Conservation (phyloP, 805 yeast species). For the Sugiyamaella qingdaonensis region DNA sequence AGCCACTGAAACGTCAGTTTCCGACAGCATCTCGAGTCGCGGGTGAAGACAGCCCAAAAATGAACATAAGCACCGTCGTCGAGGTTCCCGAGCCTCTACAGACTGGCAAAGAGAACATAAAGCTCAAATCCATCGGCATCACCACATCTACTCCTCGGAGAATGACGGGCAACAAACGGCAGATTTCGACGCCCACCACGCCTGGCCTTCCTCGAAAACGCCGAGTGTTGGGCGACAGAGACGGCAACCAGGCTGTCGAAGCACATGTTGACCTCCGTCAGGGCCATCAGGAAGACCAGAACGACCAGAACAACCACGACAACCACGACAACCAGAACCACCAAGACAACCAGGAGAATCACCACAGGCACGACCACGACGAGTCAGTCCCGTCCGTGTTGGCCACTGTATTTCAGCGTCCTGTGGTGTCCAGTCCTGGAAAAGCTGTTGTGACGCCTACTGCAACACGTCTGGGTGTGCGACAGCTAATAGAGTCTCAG, state of each 20-base stretch:
- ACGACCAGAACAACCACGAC: not conserved
- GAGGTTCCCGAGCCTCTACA: not conserved
- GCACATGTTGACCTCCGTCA: not conserved
- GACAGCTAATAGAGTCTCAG: not conserved
- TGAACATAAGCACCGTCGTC: not conserved
- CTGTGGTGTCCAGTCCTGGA: not conserved
- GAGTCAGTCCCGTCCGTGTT: too few species aligned
- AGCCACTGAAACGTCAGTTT: conserved; percentile 13
- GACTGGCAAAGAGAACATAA: conserved; percentile 1
- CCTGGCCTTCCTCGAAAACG: not conserved
- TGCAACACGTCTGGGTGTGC: not conserved
- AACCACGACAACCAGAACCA: not conserved
- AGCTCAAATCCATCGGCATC: not conserved
- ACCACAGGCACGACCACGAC: not conserved
- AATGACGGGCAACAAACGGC: not conserved
- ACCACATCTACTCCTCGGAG: not conserved
- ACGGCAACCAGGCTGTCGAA: not conserved
- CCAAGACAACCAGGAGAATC: not conserved
- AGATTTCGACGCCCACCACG: not conserved
- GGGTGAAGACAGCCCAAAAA: not conserved
- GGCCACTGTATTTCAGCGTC: too few species aligned
- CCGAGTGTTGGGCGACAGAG: not conserved
- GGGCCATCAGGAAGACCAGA: not conserved
- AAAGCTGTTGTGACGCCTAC: not conserved
- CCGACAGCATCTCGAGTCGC: not conserved